phyloP scores from a whole-genome alignment of 1,284 basidiomycete genomes.

The Vanrija sp. region DNA sequence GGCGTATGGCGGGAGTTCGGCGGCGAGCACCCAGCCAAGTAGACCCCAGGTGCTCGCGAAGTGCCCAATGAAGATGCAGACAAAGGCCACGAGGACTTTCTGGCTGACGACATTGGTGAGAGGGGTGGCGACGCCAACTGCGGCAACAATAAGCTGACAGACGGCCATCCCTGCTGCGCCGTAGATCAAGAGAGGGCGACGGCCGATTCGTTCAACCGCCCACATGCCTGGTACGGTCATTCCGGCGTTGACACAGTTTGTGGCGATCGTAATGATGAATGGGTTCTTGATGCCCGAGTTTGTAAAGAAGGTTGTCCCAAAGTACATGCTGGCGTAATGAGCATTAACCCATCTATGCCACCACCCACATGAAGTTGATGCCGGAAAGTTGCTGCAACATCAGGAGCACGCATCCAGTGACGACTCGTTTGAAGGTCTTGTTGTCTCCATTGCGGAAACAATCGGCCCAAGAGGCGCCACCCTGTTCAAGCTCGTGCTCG shows the following conservation, averaged over 20 bases:
- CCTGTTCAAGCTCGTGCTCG: slow-evolving; percentile 25
- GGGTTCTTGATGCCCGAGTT: slow-evolving; percentile 26
- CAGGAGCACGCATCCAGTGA: slow-evolving; percentile 43
- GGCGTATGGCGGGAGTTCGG: slow-evolving; percentile 65
- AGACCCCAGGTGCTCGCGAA: slow-evolving; percentile 9
- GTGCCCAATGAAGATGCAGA: slow-evolving; percentile 66
- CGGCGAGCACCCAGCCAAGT: slow-evolving; percentile 66
- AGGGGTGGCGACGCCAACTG: slow-evolving; percentile 8
- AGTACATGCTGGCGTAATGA: slow-evolving; percentile 41
- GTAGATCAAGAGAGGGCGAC: slow-evolving; percentile 63
- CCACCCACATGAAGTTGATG: slow-evolving; percentile 36
- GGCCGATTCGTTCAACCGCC: slow-evolving; percentile 54
- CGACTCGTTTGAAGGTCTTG: slow-evolving; percentile 41
- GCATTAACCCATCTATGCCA: slow-evolving; percentile 46
- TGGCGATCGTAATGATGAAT: slow-evolving; percentile 41
- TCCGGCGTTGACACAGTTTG: slow-evolving; percentile 47
- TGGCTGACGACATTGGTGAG: slow-evolving; percentile 32
- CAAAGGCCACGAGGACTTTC: slow-evolving; percentile 60
- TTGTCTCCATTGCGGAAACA: slow-evolving; percentile 49
- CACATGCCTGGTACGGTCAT: slow-evolving; percentile 30
- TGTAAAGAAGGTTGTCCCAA: slow-evolving; percentile 26
- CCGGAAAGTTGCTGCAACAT: slow-evolving; percentile 43
- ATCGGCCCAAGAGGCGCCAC: slow-evolving; percentile 29
- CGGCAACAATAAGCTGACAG: slow-evolving; percentile 67
- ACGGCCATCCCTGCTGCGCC: slow-evolving; percentile 69